Base-by-base conservation (phyloP, 352 stramenopile genomes). In the Phytophthora pluvialis region DNA sequence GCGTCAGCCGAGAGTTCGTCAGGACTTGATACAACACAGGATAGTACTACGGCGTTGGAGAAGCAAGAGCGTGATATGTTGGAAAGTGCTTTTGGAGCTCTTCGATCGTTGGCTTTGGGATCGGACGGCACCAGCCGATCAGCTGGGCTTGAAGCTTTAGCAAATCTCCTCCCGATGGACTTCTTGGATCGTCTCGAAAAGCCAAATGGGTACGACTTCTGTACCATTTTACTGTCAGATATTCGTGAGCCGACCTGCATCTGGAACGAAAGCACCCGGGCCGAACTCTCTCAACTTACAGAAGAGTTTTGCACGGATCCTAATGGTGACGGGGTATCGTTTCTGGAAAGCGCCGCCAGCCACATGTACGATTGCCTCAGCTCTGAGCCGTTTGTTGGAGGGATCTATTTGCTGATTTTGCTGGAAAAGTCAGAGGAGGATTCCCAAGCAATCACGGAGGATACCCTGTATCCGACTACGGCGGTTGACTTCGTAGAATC, bases 361-460 rank as follows among this genome's bases (percentile, higher is more conserved):
- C 83, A 94, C 67, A 91, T 91, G 78, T 94, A 94, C 56, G 83
- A 93, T 66, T 91, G 83, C 51, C 49, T 94, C 10, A 88, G 86
- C 39, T 70, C 73, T 6, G 83, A 94, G 26, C 83, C 86, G 9
- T 75, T 78, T 26, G 75, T 93, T 42, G 83, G 82, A 32, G 83
- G 82, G 8, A 89, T 94, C 13, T 94, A 90, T 59, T 47, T 94
- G 15, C 66, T 72, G 3, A 78, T 93, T 38, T 59, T 94, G 26
- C 66, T 93, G 18, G 82, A 89, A 36, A 92, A 90, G 57, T 80
- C 72, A 1, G 66, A 81, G 10, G 77, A 80, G 13, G 77, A 89
- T 36, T 70, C 74, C 0, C 49, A 75, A 42, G 43, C 65, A 0
- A 81, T 94, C 42, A 84, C 77, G 1, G 73, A 74, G 6, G 73